Conservation (phyloP, 2,329 filamentous ascomycete genomes). For the Talaromyces sp. region DNA sequence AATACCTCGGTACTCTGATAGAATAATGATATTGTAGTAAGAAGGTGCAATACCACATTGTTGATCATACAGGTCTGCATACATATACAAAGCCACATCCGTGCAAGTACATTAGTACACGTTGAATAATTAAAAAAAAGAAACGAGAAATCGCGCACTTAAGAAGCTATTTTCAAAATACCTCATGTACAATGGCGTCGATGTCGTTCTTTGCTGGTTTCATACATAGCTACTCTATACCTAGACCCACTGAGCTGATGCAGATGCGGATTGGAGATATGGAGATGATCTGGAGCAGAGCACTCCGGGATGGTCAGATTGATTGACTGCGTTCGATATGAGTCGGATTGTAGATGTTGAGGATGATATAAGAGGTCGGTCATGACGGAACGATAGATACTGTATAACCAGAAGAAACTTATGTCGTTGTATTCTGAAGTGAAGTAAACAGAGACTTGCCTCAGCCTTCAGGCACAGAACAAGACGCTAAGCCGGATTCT, state of each 20-base stretch:
- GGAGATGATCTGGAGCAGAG: slow-evolving; percentile 4
- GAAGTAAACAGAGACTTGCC: no score
- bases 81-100: neutral
- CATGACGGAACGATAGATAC: no score
- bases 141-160: neutral
- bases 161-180: no score
- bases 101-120: neutral
- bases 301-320: neutral
- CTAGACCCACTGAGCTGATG: neutral
- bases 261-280: neutral
- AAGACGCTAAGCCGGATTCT: neutral
- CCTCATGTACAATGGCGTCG: neutral
- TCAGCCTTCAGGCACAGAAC: neutral
- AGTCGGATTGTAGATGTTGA: neutral
- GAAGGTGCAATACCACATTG: neutral
- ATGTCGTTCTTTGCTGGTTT: neutral
- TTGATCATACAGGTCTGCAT: neutral
- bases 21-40: neutral
- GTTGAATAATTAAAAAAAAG: neutral
- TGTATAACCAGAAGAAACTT: no score
- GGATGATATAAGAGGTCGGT: neutral
- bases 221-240: neutral
- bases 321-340: neutral
- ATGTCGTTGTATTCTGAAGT: no score
- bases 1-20: neutral